These are phyloP conservation scores for Babesia sp. DNA, from an alignment of 169 alveolate species.

Conservation along the genomic window DNA sequence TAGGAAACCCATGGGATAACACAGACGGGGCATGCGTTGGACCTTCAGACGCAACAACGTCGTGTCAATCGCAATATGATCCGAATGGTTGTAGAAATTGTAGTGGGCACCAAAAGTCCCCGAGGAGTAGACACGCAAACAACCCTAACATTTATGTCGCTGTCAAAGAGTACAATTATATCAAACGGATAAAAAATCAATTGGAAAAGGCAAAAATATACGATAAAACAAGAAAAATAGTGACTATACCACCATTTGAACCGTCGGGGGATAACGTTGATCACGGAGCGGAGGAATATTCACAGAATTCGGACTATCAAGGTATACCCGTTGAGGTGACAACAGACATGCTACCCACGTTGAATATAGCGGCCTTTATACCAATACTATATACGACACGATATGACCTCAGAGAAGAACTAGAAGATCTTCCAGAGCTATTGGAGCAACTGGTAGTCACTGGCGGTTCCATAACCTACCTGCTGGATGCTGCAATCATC, in stretches of 20 bases:
- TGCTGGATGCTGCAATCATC: not conserved
- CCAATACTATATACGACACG: not conserved
- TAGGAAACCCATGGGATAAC: too few species aligned
- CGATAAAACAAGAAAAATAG: slow-evolving; percentile 38
- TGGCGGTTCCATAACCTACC: not conserved
- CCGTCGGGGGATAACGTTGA: too few species aligned
- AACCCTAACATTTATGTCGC: slow-evolving; percentile 9
- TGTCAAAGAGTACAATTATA: not conserved
- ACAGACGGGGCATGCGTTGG: too few species aligned
- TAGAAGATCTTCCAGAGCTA: not conserved
- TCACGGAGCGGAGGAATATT: not conserved
- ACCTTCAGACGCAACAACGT: not conserved
- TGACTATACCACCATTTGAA: not conserved
- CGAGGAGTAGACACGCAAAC: too few species aligned
- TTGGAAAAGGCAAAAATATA: slow-evolving; percentile 14
- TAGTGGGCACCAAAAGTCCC: too few species aligned
- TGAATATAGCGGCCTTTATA: not conserved
- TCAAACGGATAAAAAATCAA: slow-evolving; percentile 16
- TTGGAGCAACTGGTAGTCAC: not conserved
- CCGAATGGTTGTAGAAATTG: not conserved
- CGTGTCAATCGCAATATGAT: not conserved
- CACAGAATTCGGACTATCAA: not conserved
- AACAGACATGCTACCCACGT: not conserved
- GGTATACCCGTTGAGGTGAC: not conserved
- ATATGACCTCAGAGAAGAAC: not conserved